Percentiles rank a stretch among this genome's conserved stretches.
Conservation (phyloP, 805 yeast genomes). For the Candida sakaeoensis region DNA sequence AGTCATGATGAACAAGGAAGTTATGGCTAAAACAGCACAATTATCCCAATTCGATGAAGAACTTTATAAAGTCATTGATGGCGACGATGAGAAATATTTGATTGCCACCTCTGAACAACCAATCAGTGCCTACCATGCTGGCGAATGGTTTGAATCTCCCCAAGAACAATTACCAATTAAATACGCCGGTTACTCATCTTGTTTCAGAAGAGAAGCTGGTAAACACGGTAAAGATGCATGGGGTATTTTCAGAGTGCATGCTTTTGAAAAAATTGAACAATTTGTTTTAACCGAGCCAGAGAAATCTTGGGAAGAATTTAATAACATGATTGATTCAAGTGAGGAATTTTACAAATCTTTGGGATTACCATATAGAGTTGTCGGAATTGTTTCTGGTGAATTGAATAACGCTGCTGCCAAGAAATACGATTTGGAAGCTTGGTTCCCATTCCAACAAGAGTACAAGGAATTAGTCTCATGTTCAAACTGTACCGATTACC, state of each 20-base stretch:
- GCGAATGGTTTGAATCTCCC: slow-evolving; percentile 98
- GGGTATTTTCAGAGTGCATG: slow-evolving; percentile 99
- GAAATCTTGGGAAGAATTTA: slow-evolving; percentile 96
- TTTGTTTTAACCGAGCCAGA: slow-evolving; percentile 95
- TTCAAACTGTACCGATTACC: slow-evolving; percentile 99
- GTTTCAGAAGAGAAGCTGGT: slow-evolving; percentile 99
- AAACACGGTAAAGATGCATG: slow-evolving; percentile 99
- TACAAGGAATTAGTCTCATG: slow-evolving; percentile 97
- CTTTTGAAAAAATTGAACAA: slow-evolving; percentile 97
- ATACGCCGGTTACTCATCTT: slow-evolving; percentile 96
- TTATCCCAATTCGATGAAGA: slow-evolving; percentile 97
- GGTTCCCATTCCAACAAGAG: slow-evolving; percentile 99
- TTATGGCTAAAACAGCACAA: slow-evolving; percentile 99
- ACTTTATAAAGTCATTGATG: slow-evolving; percentile 93
- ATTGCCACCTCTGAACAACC: slow-evolving; percentile 99
- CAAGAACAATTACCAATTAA: slow-evolving; percentile 93
- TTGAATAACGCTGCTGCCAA: slow-evolving; percentile 98
- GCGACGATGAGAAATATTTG: slow-evolving; percentile 95
- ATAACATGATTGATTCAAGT: slow-evolving; percentile 84
- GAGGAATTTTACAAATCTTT: slow-evolving; percentile 92
- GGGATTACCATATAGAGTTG: slow-evolving; percentile 93
- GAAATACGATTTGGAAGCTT: slow-evolving; percentile 97
- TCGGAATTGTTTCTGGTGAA: slow-evolving; percentile 97
- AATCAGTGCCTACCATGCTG: slow-evolving; percentile 93
- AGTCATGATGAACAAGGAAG: slow-evolving; percentile 99